Evolutionary conservation across 2,329 filamentous ascomycete species (phyloP).

Genomic region (Apiospora hydei): DNA sequence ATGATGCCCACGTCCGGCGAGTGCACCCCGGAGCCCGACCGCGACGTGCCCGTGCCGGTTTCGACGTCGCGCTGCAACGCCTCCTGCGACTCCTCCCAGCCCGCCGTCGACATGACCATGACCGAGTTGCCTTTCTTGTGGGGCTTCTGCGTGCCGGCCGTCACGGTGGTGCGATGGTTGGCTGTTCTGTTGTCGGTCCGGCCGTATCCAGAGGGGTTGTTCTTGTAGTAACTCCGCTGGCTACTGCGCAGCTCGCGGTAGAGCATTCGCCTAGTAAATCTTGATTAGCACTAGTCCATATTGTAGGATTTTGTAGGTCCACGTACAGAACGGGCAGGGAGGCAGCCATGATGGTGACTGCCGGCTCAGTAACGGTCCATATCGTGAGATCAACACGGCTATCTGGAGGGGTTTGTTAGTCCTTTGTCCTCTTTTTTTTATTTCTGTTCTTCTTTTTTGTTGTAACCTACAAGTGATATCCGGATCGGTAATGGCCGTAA

Average conservation of each 20-base stretch:
- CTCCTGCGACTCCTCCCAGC: slow-evolving; percentile 45
- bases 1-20: slow-evolving; percentile 32
- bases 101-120: slow-evolving; percentile 42
- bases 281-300: background rate
- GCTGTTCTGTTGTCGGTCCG: slow-evolving; percentile 26
- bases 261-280: slow-evolving; percentile 40
- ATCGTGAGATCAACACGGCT: slow-evolving; percentile 46
- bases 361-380: slow-evolving; percentile 45
- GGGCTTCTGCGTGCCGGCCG: background rate
- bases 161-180: slow-evolving; percentile 23
- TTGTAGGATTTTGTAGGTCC: background rate
- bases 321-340: slow-evolving; percentile 44
- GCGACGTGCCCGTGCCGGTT: slow-evolving; percentile 26
- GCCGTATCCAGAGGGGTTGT: slow-evolving; percentile 23
- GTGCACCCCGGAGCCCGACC: background rate
- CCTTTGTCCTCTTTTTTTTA: too few relatives aligned
- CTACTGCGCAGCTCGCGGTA: slow-evolving; percentile 44
- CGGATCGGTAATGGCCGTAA: slow-evolving; percentile 41
- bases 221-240: slow-evolving; percentile 37
- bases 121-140: slow-evolving; percentile 38
- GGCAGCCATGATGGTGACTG: slow-evolving; percentile 46
- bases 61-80: slow-evolving; percentile 35
- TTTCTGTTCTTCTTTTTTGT: too few relatives aligned
- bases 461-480: slow-evolving; percentile 39
- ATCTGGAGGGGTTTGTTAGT: slow-evolving; percentile 25